A percentile compares a stretch with the other conserved stretches of the same genome.
Evolutionary conservation across 441 rosid genomes (phyloP).

Genomic region (Pelargonium fulgidum): DNA sequence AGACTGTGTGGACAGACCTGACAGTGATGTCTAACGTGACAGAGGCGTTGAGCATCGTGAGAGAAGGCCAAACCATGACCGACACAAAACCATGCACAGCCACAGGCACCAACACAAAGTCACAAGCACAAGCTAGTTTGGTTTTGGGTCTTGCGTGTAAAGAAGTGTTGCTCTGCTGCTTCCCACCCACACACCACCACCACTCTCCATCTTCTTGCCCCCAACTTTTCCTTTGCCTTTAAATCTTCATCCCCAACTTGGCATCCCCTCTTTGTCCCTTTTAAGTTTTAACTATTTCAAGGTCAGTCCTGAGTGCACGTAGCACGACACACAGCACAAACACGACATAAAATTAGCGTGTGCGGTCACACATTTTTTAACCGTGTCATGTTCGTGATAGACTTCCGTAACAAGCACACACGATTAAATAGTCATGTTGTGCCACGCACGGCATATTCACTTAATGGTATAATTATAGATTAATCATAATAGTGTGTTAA

Average conservation of each 20-base stretch:
- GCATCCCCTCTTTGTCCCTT: not conserved
- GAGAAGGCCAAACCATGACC: not conserved
- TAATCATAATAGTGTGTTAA: too few species aligned
- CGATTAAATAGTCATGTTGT: too few species aligned
- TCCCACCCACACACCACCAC: constrained; percentile 8
- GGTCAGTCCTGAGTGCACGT: too few species aligned
- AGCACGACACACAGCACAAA: too few species aligned
- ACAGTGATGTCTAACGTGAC: not conserved
- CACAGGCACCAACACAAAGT: not conserved
- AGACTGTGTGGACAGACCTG: not conserved
- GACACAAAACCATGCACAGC: not conserved
- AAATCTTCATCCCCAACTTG: not conserved
- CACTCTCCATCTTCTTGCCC: constrained; percentile 4
- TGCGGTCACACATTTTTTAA: too few species aligned
- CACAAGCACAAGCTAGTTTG: not conserved
- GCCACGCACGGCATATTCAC: too few species aligned
- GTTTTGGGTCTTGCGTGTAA: not conserved
- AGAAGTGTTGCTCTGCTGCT: constrained; percentile 7
- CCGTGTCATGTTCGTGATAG: too few species aligned
- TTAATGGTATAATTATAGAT: too few species aligned
- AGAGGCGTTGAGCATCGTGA: not conserved
- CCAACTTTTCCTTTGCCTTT: not conserved
- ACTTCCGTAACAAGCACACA: too few species aligned
- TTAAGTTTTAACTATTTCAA: not conserved
- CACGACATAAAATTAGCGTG: too few species aligned